Conservation (phyloP, 2,329 filamentous ascomycete genomes). For the Coniochaeta prunicola region DNA sequence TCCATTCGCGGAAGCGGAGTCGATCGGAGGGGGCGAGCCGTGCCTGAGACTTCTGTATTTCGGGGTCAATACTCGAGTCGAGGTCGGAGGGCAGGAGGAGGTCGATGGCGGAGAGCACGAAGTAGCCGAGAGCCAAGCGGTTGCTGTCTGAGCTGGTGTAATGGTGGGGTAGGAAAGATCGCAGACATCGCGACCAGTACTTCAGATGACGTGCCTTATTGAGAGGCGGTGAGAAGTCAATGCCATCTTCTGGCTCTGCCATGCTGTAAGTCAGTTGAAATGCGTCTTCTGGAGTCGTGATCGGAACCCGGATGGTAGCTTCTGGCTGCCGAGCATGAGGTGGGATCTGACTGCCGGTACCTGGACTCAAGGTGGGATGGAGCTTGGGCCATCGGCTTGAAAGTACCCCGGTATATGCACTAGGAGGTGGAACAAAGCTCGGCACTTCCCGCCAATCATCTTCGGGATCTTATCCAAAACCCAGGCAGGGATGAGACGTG, state of each 20-base stretch:
- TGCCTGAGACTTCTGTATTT: conserved; percentile 3
- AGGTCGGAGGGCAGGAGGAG: conserved; percentile 58
- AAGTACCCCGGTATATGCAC: neutral
- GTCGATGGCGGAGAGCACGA: conserved; percentile 80
- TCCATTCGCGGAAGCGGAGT: conserved; percentile 57
- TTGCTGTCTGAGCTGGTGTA: conserved; percentile 89
- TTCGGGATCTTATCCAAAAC: conserved; percentile 5
- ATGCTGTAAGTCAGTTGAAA: neutral
- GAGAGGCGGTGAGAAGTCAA: conserved; percentile 27
- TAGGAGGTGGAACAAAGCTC: neutral
- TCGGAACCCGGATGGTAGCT: neutral
- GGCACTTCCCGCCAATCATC: conserved; percentile 4
- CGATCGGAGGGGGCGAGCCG: conserved; percentile 41
- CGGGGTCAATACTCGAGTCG: conserved; percentile 21
- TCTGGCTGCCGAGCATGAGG: neutral
- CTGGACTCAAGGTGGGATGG: neutral
- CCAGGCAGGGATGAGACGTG: neutral
- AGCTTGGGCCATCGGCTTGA: neutral
- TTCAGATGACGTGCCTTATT: conserved; percentile 67
- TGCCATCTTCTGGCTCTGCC: conserved; percentile 9
- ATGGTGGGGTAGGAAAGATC: conserved; percentile 67
- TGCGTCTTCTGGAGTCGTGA: neutral
- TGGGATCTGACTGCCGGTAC: neutral
- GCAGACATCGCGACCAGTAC: conserved; percentile 89
- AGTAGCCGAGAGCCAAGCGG: conserved; percentile 83